Conservation (phyloP, 345 rosid genomes). For the Ceriops zippeliana region DNA sequence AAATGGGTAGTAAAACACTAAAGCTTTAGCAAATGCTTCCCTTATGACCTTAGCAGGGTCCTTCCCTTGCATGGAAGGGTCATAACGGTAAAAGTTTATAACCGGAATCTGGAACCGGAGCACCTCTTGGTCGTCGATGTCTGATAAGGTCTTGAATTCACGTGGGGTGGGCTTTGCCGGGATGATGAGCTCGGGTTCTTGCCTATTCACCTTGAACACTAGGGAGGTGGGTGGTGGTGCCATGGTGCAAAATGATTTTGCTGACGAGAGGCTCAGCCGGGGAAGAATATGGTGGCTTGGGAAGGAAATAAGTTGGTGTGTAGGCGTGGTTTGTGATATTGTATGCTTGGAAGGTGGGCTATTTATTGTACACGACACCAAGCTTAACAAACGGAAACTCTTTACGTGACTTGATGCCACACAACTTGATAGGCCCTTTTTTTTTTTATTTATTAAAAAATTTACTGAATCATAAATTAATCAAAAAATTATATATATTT, state of each 20-base stretch:
- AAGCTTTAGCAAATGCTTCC: slow-evolving; percentile 13
- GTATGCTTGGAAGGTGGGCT: too few species aligned
- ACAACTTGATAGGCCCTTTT: too few species aligned
- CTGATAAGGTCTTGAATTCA: slow-evolving; percentile 22
- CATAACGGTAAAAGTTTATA: not conserved
- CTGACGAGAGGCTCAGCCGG: too few species aligned
- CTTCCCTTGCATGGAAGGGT: slow-evolving; percentile 8
- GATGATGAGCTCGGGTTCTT: slow-evolving; percentile 1
- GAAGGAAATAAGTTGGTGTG: too few species aligned
- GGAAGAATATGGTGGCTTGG: too few species aligned
- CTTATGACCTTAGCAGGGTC: slow-evolving; percentile 7
- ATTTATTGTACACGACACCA: too few species aligned
- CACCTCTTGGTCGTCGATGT: slow-evolving; percentile 23
- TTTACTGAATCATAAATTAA: too few species aligned
- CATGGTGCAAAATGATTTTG: not conserved
- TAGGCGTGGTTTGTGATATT: too few species aligned
- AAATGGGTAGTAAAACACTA: slow-evolving; percentile 20
- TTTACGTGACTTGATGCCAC: too few species aligned
- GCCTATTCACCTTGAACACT: slow-evolving; percentile 13
- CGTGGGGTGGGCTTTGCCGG: slow-evolving; percentile 20
- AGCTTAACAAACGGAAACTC: too few species aligned
- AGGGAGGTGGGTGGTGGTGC: slow-evolving; percentile 7
- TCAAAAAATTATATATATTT: too few species aligned
- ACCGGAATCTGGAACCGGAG: slow-evolving; percentile 16
- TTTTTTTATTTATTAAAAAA: too few species aligned